phyloP scores from a whole-genome alignment of 2,329 filamentous ascomycete species.

The Trichoderma pleuroti region DNA sequence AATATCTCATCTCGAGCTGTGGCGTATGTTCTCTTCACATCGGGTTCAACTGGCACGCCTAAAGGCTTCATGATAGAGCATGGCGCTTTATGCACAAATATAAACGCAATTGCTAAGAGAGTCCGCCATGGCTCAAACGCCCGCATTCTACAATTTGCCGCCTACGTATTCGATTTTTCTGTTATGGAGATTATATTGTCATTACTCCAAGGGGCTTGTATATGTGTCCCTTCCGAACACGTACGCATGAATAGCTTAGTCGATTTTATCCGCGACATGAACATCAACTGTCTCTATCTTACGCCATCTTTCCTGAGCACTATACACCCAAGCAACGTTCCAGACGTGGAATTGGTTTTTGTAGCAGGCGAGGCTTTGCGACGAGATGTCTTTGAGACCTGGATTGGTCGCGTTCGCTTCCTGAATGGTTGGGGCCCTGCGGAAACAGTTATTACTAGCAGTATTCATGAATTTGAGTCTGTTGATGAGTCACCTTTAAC shows the following conservation, averaged over 20 bases:
- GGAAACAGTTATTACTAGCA: constrained; percentile 3
- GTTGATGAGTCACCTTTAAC: constrained; percentile 2
- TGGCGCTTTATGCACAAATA: not conserved
- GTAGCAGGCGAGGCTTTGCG: constrained; percentile 19
- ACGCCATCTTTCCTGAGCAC: constrained; percentile 15
- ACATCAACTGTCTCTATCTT: constrained; percentile 16
- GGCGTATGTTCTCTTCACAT: constrained; percentile 10
- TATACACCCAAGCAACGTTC: constrained; percentile 3
- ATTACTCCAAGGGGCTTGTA: constrained; percentile 5
- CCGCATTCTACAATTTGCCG: constrained; percentile 9
- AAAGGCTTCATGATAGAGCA: constrained; percentile 13
- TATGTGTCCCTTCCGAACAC: constrained; percentile 6
- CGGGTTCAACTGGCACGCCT: not conserved
- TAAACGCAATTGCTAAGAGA: not conserved
- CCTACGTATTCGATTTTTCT: constrained; percentile 15
- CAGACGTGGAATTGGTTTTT: constrained; percentile 9
- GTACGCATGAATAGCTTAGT: constrained; percentile 15
- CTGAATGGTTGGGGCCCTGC: constrained; percentile 24
- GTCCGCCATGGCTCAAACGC: not conserved
- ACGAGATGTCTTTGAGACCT: constrained; percentile 12
- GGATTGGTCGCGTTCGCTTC: constrained; percentile 17
- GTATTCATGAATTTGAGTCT: constrained; percentile 16
- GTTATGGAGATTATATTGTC: constrained; percentile 17
- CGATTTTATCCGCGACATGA: constrained; percentile 8
- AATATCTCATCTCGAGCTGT: not conserved